Evolutionary conservation across 768 basidiomycete species (phyloP).

Genomic region (Tephrocybe rancida): DNA sequence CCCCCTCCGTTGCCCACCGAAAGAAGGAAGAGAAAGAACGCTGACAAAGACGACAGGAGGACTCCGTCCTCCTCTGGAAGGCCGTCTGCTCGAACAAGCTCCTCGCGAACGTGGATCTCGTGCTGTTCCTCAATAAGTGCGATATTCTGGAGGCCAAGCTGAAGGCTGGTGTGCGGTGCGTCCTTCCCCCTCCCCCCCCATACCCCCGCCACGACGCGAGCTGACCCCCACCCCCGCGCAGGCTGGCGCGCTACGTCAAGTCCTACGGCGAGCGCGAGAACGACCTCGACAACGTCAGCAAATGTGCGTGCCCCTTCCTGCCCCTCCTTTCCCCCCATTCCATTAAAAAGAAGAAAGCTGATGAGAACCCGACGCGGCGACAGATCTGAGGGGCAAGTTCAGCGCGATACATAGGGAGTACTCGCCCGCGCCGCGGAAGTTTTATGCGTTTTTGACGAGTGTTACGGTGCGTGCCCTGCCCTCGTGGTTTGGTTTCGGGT

Average conservation of each 20-base stretch:
- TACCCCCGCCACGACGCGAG: conserved; percentile 33
- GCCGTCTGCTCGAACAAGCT: conserved; percentile 83
- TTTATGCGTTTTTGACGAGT: conserved; percentile 63
- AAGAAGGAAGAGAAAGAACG: background rate
- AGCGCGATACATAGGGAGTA: conserved; percentile 56
- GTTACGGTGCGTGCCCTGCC: conserved; percentile 54
- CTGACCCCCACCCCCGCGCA: conserved; percentile 3
- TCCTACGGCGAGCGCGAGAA: conserved; percentile 69
- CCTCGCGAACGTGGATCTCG: conserved; percentile 76
- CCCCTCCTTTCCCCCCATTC: background rate
- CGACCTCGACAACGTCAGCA: conserved; percentile 53
- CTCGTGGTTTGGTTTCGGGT: too few relatives aligned
- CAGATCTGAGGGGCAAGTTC: conserved; percentile 47
- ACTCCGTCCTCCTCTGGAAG: conserved; percentile 90
- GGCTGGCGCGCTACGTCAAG: conserved; percentile 39
- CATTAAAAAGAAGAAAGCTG: background rate
- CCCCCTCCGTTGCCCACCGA: background rate
- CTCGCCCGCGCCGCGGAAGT: conserved; percentile 52
- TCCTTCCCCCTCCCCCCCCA: conserved; percentile 25
- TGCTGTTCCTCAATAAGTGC: conserved; percentile 88
- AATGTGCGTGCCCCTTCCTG: conserved; percentile 48
- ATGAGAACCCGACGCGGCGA: conserved; percentile 15
- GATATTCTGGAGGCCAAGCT: conserved; percentile 79
- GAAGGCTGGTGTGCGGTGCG: conserved; percentile 39
- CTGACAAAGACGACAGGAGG: conserved; percentile 51